Conservation (phyloP, 371 early-diverging fungal genomes). For the Mortierella sp. region DNA sequence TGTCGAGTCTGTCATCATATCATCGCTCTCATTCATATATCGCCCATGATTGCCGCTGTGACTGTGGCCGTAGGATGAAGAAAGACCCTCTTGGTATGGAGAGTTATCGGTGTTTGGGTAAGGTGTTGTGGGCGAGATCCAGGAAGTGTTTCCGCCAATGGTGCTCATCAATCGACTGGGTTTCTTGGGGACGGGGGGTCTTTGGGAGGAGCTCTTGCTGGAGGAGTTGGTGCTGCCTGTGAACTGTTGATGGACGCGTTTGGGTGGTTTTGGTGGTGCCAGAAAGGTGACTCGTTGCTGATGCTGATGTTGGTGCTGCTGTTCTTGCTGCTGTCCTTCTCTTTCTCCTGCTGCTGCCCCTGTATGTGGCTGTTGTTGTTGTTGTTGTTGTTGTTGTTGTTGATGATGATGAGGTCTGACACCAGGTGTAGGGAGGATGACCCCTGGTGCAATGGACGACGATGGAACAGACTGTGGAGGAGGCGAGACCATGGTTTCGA, state of each 20-base stretch:
- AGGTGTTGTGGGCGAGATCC: neutral
- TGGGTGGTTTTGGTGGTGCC: constrained; percentile 46
- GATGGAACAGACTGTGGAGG: neutral
- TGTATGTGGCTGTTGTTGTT: neutral
- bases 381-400: neutral
- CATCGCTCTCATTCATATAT: neutral
- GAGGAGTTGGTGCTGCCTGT: constrained; percentile 51
- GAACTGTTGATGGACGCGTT: constrained; percentile 35
- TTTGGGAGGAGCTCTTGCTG: constrained; percentile 24
- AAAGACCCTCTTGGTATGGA: neutral
- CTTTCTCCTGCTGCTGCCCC: constrained; percentile 2
- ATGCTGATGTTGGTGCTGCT: constrained; percentile 14
- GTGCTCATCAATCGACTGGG: constrained; percentile 21
- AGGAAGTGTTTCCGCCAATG: neutral
- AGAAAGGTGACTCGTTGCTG: neutral
- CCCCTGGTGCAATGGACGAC: neutral
- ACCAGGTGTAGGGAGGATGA: neutral
- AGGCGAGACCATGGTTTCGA: constrained; percentile 12
- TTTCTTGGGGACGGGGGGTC: constrained; percentile 47
- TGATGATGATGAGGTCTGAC: neutral
- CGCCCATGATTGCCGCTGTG: neutral
- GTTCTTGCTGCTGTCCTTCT: neutral
- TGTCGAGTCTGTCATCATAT: neutral
- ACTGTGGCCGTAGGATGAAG: neutral
- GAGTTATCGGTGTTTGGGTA: neutral